Conservation (phyloP, 495 filamentous ascomycete species). For the Hyaloscypha finlandica region DNA sequence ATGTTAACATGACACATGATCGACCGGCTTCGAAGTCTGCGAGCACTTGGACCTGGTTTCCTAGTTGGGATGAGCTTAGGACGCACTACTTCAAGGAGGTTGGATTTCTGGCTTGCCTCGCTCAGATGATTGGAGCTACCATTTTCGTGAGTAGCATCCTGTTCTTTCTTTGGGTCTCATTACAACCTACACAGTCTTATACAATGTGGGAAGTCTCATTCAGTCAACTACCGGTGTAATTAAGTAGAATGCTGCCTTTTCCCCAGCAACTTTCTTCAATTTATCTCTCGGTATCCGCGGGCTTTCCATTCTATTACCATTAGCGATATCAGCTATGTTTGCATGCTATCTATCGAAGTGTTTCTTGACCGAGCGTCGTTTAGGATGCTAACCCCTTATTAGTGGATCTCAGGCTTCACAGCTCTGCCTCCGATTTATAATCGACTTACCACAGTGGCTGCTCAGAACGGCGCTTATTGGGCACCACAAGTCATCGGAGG, state of each 20-base stretch:
- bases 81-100: constrained; percentile 68
- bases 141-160: constrained; percentile 46
- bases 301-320: not conserved
- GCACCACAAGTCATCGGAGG: constrained; percentile 69
- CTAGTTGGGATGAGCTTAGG: constrained; percentile 55
- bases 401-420: constrained; percentile 67
- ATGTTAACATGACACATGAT: constrained; percentile 12
- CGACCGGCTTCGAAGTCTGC: constrained; percentile 10
- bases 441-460: constrained; percentile 35
- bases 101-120: constrained; percentile 65
- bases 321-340: too few species aligned
- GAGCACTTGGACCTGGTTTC: constrained; percentile 59
- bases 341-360: not conserved
- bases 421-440: constrained; percentile 59
- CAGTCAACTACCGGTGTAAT: not conserved
- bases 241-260: not conserved
- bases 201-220: not conserved
- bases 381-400: constrained; percentile 11
- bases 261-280: not conserved
- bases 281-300: not conserved
- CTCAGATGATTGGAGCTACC: constrained; percentile 63
- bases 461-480: constrained; percentile 56
- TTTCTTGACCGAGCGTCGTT: not conserved
- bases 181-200: not conserved
- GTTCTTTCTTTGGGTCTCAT: constrained; percentile 3